These are phyloP conservation scores for Ormosia semicastrata DNA, from an alignment of 306 rosid genomes.

Conservation along the genomic window DNA sequence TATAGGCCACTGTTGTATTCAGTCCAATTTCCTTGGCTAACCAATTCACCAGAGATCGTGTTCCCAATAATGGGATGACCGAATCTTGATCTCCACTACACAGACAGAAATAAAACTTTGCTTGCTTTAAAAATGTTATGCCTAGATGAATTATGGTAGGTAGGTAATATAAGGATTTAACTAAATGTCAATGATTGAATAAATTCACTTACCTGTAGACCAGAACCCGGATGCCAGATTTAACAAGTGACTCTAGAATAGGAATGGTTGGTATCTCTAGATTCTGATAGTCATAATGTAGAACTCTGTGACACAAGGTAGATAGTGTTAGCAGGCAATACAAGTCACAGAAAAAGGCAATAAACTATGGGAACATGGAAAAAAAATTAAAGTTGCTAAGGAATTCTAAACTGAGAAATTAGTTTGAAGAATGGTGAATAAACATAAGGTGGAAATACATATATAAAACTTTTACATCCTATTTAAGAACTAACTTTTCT, in stretches of 20 bases:
- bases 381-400: neutral
- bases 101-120: neutral
- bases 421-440: neutral
- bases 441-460: neutral
- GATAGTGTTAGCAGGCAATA: neutral
- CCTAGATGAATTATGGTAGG: neutral
- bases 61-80: constrained; percentile 31
- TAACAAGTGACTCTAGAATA: constrained; percentile 32
- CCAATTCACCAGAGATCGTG: constrained; percentile 25
- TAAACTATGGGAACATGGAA: neutral
- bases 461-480: neutral
- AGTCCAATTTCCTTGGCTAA: constrained; percentile 36
- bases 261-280: constrained; percentile 27
- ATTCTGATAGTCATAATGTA: constrained; percentile 26
- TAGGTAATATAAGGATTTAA: neutral
- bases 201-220: constrained; percentile 35
- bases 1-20: constrained; percentile 36
- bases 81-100: constrained; percentile 52
- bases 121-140: neutral
- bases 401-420: neutral
- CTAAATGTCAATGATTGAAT: neutral
- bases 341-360: neutral
- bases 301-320: neutral
- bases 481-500: neutral
- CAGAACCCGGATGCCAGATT: constrained; percentile 36